Evolutionary conservation across 768 basidiomycete species (phyloP).

Genomic region (Pleurotus pulmonarius): DNA sequence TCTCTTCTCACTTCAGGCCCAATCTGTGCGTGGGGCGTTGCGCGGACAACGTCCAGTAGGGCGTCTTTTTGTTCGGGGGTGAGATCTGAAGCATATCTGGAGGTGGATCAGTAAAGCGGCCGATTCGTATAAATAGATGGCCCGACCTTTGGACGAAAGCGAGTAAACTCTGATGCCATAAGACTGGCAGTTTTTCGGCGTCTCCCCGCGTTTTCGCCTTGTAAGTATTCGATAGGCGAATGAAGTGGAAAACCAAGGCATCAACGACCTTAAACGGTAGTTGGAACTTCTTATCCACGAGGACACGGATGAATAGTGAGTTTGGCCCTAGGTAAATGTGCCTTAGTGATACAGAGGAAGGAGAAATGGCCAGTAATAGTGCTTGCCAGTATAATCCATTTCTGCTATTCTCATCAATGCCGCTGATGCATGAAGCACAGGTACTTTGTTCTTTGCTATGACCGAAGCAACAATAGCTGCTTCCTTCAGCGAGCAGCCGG

Average conservation of each 20-base stretch:
- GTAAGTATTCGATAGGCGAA: constrained; percentile 90
- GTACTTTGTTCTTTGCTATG: constrained; percentile 85
- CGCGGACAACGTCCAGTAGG: constrained; percentile 87
- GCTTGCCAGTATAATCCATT: constrained; percentile 90
- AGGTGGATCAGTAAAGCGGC: constrained; percentile 1
- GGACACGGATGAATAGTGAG: constrained; percentile 93
- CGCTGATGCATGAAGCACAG: constrained; percentile 95
- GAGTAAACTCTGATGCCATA: constrained; percentile 97
- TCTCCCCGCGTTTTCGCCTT: constrained; percentile 70
- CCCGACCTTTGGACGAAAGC: constrained; percentile 87
- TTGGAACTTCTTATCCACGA: constrained; percentile 97
- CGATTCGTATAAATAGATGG: neutral
- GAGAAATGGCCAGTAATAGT: neutral
- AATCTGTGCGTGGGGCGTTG: constrained; percentile 84
- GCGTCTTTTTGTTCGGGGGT: constrained; percentile 98
- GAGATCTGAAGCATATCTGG: constrained; percentile 90
- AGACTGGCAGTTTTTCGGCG: constrained; percentile 82
- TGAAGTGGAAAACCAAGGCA: constrained; percentile 96
- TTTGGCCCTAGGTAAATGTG: constrained; percentile 61
- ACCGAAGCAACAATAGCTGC: constrained; percentile 93
- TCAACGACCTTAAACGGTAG: constrained; percentile 98
- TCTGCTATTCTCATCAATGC: constrained; percentile 89
- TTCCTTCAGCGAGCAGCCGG: constrained; percentile 89
- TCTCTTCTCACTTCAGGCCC: constrained; percentile 88
- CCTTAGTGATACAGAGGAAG: neutral